Base-by-base conservation (phyloP, 163 green algal genomes). In the Picocystis sp. region DNA sequence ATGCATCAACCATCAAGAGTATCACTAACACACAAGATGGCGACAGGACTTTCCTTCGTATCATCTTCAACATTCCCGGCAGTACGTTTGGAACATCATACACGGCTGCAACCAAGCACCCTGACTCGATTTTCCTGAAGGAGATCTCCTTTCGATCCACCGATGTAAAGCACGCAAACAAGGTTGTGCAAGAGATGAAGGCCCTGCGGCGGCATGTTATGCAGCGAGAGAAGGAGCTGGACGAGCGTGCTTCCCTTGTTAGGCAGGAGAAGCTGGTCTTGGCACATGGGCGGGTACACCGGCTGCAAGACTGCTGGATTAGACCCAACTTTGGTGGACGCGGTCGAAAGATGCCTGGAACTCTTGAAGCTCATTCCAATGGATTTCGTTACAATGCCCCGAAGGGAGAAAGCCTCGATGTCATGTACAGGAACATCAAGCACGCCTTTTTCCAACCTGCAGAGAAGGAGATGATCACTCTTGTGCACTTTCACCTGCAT, bases 361-460 rank as follows among this genome's bases (percentile, higher is more conserved):
- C 72, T 5, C 74, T 99, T 53, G 87, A 97, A 68, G 83, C 80
- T 12, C 90, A 99, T 61, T 50, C 49, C 24, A 78, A 78, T 35
- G 69, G 69, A 17, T 70, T 78, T 46, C 66, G 69, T 47, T 93
- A 93, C 65, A 59, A 58, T 19, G 79, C 73, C 34, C 81, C 81
- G 11, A 81, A 81, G 58, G 77, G 73, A 48, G 82, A 92, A 61
- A 59, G 72, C 41, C 53, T 93, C 35, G 81, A 93, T 63, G 72
- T 93, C 51, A 93, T 93, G 84, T 85, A 81, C 68, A 75, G 78
- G 61, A 99, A 99, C 74, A 94, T 99, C 66, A 89, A 89, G 69
- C 84, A 95, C 61, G 86, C 86, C 2, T 94, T 99, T 62, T 95
- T 95, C 75, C 78, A 84, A 72, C 84, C 84, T 2, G 81, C 86